Evolutionary conservation across 768 basidiomycete genomes (phyloP).

Genomic region (Suillus fuscotomentosus): DNA sequence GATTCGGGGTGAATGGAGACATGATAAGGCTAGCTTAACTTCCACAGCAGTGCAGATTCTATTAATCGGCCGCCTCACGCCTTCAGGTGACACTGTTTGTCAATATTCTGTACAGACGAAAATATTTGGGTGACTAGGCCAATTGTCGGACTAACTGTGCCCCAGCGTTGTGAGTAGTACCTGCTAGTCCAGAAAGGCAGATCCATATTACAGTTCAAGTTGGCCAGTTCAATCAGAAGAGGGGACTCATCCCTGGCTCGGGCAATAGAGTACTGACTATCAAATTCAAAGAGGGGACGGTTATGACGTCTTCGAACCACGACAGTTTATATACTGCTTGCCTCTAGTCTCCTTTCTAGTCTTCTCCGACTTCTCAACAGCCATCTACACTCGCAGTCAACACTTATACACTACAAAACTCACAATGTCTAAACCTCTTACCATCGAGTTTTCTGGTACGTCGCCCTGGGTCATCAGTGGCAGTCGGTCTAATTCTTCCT

Average conservation of each 20-base stretch:
- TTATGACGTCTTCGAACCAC: background rate
- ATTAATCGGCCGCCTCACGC: background rate
- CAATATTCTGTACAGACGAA: no score
- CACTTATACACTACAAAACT: background rate
- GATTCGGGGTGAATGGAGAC: background rate
- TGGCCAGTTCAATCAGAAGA: no score
- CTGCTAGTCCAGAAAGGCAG: no score
- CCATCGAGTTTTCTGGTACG: background rate
- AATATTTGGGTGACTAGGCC: background rate
- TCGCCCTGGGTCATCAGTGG: background rate
- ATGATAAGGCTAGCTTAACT: background rate
- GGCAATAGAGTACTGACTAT: background rate
- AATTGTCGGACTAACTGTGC: background rate
- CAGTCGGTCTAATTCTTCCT: background rate
- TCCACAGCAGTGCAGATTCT: background rate
- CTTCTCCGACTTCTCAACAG: background rate
- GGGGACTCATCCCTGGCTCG: background rate
- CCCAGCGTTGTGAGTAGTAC: no score
- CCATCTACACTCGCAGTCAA: background rate
- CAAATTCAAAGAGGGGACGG: conserved; percentile 1
- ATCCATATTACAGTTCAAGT: background rate
- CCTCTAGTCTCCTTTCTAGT: background rate
- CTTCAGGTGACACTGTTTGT: background rate
- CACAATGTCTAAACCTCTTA: background rate
- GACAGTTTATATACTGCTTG: background rate